Percentiles rank a stretch among this genome's conserved stretches.
phyloP scores from a whole-genome alignment of 2,329 filamentous ascomycete genomes.

The Penicillium hesseltinei region DNA sequence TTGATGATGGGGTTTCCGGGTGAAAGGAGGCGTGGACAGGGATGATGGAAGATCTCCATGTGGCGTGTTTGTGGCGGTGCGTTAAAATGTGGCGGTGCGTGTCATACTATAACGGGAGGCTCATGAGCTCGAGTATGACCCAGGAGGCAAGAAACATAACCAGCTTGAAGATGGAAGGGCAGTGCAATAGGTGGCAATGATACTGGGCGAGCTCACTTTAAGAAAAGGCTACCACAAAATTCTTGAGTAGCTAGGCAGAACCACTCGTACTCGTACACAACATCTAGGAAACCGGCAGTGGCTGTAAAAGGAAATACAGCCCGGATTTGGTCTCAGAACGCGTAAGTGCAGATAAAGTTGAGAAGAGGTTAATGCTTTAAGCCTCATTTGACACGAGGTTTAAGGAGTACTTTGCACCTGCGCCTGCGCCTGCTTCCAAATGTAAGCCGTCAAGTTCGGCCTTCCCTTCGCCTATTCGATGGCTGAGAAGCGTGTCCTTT shows the following conservation, averaged over 20 bases:
- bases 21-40: neutral
- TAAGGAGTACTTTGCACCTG: neutral
- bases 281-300: neutral
- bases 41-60: neutral
- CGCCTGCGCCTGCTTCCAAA: neutral
- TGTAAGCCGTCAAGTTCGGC: too few species aligned
- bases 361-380: neutral
- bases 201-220: neutral
- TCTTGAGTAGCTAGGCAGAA: neutral
- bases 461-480: neutral
- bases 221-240: neutral
- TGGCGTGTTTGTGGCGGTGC: constrained; percentile 7
- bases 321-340: neutral
- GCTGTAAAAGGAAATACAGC: neutral
- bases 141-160: neutral
- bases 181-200: neutral
- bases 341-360: neutral
- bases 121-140: neutral
- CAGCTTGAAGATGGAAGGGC: neutral
- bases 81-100: neutral
- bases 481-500: neutral
- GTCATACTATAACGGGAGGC: neutral
- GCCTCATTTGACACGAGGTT: neutral
- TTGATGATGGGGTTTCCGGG: neutral
- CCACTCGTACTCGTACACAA: neutral